These are phyloP conservation scores for Cryptococcus wingfieldii DNA, from an alignment of 1,284 basidiomycete species.

Conservation along the genomic window DNA sequence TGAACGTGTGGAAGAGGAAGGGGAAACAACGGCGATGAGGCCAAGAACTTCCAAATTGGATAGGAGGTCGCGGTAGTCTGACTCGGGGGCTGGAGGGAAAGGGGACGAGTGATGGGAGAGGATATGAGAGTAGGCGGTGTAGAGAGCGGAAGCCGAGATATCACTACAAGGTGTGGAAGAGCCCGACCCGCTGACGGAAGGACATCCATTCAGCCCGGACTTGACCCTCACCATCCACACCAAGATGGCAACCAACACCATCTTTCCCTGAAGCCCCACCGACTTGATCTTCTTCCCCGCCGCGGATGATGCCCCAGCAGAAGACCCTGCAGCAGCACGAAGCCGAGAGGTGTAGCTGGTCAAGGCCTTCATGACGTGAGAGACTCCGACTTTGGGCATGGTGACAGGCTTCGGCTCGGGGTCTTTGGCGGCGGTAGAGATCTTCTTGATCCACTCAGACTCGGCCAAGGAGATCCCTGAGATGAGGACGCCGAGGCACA, in stretches of 20 bases:
- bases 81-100: conserved; percentile 44
- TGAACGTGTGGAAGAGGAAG: conserved; percentile 1
- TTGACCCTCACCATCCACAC: conserved; percentile 32
- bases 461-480: conserved; percentile 45
- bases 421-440: conserved; percentile 6
- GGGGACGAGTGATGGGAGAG: conserved; percentile 45
- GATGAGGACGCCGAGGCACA: conserved; percentile 47
- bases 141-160: conserved; percentile 30
- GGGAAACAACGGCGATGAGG: conserved; percentile 29
- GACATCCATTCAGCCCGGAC: conserved; percentile 34
- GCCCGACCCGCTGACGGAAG: conserved; percentile 11
- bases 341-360: conserved; percentile 41
- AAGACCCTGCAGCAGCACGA: conserved; percentile 36
- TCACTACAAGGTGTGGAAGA: conserved; percentile 12
- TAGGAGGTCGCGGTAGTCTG: conserved; percentile 47
- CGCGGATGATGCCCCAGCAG: conserved; percentile 13
- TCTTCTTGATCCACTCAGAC: conserved; percentile 45
- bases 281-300: conserved; percentile 42
- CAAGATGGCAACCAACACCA: conserved; percentile 44
- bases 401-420: conserved; percentile 12
- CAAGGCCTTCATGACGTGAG: conserved; percentile 44
- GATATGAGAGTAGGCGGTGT: conserved; percentile 43
- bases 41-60: conserved; percentile 47
- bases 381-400: conserved; percentile 37
- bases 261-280: conserved; percentile 46